Evolutionary conservation across 192 early-diverging fungal genomes (phyloP).

Genomic region (Coemansia guatemalensis): DNA sequence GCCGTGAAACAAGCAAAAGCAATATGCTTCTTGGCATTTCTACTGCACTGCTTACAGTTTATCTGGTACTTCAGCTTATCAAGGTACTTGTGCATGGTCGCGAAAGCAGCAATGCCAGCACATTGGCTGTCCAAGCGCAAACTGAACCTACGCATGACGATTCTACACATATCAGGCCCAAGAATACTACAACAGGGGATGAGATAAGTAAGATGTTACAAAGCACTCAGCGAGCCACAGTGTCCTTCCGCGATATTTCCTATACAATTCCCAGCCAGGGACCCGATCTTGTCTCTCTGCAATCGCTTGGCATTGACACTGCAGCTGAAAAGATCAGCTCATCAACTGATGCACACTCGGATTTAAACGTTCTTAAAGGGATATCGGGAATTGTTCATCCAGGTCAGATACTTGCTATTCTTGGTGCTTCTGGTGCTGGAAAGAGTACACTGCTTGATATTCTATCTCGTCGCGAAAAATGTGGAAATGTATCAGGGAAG

Average conservation of each 20-base stretch:
- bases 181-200: not conserved
- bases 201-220: slow-evolving; percentile 34
- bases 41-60: slow-evolving; percentile 47
- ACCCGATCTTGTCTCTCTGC: slow-evolving; percentile 24
- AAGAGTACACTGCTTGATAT: slow-evolving; percentile 94
- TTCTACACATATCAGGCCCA: not conserved
- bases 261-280: slow-evolving; percentile 36
- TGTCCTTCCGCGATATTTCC: slow-evolving; percentile 40
- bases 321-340: not conserved
- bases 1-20: slow-evolving; percentile 32
- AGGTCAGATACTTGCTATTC: slow-evolving; percentile 89
- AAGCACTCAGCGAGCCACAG: slow-evolving; percentile 24
- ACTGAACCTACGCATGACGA: not conserved
- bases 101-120: not conserved
- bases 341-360: not conserved
- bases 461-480: slow-evolving; percentile 72
- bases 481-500: slow-evolving; percentile 68
- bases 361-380: slow-evolving; percentile 55
- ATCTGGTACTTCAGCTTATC: slow-evolving; percentile 37
- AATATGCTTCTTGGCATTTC: slow-evolving; percentile 32
- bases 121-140: too few species aligned
- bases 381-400: slow-evolving; percentile 75
- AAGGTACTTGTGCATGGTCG: slow-evolving; percentile 21
- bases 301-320: not conserved
- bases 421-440: slow-evolving; percentile 91